Base-by-base conservation (phyloP, 2,329 filamentous ascomycete genomes). In the Beauveria asiatica region DNA sequence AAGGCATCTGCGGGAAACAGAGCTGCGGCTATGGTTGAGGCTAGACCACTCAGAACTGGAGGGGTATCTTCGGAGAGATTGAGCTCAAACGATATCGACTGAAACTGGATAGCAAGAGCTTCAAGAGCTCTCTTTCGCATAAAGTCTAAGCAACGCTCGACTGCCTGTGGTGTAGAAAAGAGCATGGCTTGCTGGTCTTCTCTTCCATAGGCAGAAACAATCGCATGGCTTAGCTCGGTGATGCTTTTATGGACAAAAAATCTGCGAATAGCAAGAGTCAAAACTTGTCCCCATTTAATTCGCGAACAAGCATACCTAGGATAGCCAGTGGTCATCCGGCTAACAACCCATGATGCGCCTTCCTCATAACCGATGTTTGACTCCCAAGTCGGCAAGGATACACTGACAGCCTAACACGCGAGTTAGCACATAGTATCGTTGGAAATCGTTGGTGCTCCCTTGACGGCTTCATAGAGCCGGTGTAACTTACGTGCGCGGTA, bases 311-410 rank as follows among this genome's bases (percentile, higher is more conserved):
- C 74, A 61, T 73, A 90, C 87, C 89, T 84, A 62, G 94, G 94
- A 73, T 99, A 99, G 41, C 94, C 94, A 49, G 89, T 95, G 65
- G 84, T 81, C 92, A 99, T 88, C 70, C 86, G 88, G 64, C 81
- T 83, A 19, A 94, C 65, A n/a, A 99, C 90, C 87, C 90, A 94
- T 60, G 86, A 78, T 70, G 95, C 83, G 55, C 92, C 93, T 73
- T 99, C 92, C 73, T 99, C 94, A 70, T 99, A 99, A 45, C 85
- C 93, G 44, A 99, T 80, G 68, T 96, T 97, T 65, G 92, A 81
- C 65, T 81, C 82, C 94, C 94, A 99, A 75, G 92, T 95, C 44
- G 94, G 94, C 27, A 99, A 78, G 17, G 94, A 97, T 46, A 97
- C 93, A 73, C 93, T 97, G 65, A 97, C 90, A 65, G 93, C 94